Percentiles rank a stretch among this genome's conserved stretches.
phyloP scores from a whole-genome alignment of 2,329 filamentous ascomycete species.

The Simplicillium aogashimaense region DNA sequence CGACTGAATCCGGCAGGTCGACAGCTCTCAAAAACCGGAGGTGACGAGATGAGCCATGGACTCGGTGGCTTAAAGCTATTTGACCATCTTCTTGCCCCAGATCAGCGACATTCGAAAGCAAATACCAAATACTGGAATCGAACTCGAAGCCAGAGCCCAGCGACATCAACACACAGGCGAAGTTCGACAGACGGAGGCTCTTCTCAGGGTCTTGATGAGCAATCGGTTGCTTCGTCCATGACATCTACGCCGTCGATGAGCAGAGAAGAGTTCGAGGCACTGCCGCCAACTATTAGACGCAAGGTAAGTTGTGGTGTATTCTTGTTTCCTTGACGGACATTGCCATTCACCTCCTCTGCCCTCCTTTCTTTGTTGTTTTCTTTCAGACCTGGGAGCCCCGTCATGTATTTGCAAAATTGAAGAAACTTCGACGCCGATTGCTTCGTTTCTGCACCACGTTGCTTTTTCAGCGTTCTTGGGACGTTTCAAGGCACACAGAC shows the following conservation, averaged over 20 bases:
- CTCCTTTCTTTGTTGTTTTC: too few relatives aligned
- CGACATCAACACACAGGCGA: not conserved
- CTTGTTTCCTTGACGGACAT: not conserved
- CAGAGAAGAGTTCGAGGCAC: slow-evolving; percentile 8
- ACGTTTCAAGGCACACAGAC: too few relatives aligned
- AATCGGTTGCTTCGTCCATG: not conserved
- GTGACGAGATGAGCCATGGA: slow-evolving; percentile 1
- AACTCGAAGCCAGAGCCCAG: not conserved
- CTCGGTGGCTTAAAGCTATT: slow-evolving; percentile 3
- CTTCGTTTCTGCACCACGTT: too few relatives aligned
- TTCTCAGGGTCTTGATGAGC: not conserved
- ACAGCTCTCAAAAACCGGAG: not conserved
- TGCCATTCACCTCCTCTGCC: not conserved
- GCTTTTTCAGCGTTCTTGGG: too few relatives aligned
- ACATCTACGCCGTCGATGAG: slow-evolving; percentile 4
- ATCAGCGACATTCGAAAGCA: not conserved
- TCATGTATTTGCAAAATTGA: not conserved
- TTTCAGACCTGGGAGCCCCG: too few relatives aligned
- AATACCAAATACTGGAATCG: not conserved
- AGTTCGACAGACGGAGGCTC: too few relatives aligned
- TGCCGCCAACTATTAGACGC: slow-evolving; percentile 11
- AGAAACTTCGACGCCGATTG: too few relatives aligned
- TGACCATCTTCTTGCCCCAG: slow-evolving; percentile 1
- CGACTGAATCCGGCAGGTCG: not conserved
- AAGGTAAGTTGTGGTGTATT: slow-evolving; percentile 8